Percentiles rank a stretch among this genome's conserved stretches.
Evolutionary conservation across 768 basidiomycete genomes (phyloP).

Genomic region (Mycena olivaceomarginata): DNA sequence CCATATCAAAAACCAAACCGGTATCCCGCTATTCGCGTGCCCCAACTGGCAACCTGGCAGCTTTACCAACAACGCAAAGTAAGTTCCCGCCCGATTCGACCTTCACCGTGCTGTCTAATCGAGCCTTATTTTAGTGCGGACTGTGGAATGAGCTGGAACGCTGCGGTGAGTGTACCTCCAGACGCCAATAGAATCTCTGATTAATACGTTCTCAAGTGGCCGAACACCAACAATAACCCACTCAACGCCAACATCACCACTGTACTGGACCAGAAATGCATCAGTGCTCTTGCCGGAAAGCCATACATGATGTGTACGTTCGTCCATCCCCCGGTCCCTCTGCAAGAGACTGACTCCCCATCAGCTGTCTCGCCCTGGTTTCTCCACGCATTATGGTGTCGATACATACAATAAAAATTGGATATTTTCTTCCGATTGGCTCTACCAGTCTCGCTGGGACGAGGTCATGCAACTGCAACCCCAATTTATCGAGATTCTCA

Average conservation of each 20-base stretch:
- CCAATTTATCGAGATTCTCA: slow-evolving; percentile 7
- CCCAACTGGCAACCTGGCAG: slow-evolving; percentile 8
- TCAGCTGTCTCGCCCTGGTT: slow-evolving; percentile 9
- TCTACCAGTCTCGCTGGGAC: slow-evolving; percentile 1
- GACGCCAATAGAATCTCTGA: neutral
- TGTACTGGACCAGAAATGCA: neutral
- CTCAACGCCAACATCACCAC: slow-evolving; percentile 1
- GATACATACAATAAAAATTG: neutral
- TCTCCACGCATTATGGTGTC: neutral
- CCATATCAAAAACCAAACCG: slow-evolving; percentile 3
- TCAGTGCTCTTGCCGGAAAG: neutral
- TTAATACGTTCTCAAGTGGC: neutral
- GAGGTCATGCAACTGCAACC: neutral
- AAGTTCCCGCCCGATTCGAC: neutral
- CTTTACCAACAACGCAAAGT: slow-evolving; percentile 1
- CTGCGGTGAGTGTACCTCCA: neutral
- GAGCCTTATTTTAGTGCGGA: slow-evolving; percentile 6
- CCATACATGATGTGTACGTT: slow-evolving; percentile 13
- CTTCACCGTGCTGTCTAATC: neutral
- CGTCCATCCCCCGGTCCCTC: no score
- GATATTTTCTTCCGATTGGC: neutral
- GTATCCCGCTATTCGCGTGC: neutral
- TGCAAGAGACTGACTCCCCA: neutral
- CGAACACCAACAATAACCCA: no score
- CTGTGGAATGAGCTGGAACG: slow-evolving; percentile 18